Conservation (phyloP, 352 stramenopile species). For the Globisporangium parvum region DNA sequence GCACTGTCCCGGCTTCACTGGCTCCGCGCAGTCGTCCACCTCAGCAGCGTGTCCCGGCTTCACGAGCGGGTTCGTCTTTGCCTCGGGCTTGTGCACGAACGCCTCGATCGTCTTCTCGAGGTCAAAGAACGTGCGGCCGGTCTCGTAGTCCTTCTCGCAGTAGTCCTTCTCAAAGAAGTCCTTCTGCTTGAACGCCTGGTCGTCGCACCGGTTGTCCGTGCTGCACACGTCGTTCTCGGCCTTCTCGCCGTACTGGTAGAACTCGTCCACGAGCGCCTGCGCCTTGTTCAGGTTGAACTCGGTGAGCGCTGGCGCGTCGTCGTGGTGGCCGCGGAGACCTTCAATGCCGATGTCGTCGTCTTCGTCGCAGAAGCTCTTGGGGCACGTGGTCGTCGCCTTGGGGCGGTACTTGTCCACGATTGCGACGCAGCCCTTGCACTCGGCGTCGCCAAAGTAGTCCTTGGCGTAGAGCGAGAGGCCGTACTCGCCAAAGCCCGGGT, state of each 20-base stretch:
- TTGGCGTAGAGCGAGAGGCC: slow-evolving; percentile 36
- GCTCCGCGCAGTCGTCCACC: slow-evolving; percentile 21
- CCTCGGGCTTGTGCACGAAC: slow-evolving; percentile 16
- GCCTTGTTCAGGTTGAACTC: slow-evolving; percentile 23
- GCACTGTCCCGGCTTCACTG: slow-evolving; percentile 30
- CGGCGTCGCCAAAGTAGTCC: slow-evolving; percentile 36
- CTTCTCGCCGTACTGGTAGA: slow-evolving; percentile 35
- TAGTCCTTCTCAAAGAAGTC: slow-evolving; percentile 41
- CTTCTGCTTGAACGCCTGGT: slow-evolving; percentile 21
- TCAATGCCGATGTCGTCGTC: slow-evolving; percentile 8
- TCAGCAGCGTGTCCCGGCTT: slow-evolving; percentile 4
- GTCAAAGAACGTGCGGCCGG: slow-evolving; percentile 30
- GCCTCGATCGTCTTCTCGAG: slow-evolving; percentile 15
- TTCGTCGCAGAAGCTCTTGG: slow-evolving; percentile 29
- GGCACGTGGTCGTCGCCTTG: slow-evolving; percentile 28
- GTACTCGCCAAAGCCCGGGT: slow-evolving; percentile 50
- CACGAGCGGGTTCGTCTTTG: slow-evolving; percentile 33
- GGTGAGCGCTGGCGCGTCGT: slow-evolving; percentile 17
- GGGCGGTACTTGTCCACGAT: slow-evolving; percentile 54
- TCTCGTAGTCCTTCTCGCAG: slow-evolving; percentile 5
- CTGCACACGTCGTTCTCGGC: slow-evolving; percentile 53
- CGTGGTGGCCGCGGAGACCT: no score
- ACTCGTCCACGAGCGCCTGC: slow-evolving; percentile 16
- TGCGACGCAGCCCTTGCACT: slow-evolving; percentile 43
- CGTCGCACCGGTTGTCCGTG: slow-evolving; percentile 37